Conservation (phyloP, 495 filamentous ascomycete species). For the Filosporella fistucella region DNA sequence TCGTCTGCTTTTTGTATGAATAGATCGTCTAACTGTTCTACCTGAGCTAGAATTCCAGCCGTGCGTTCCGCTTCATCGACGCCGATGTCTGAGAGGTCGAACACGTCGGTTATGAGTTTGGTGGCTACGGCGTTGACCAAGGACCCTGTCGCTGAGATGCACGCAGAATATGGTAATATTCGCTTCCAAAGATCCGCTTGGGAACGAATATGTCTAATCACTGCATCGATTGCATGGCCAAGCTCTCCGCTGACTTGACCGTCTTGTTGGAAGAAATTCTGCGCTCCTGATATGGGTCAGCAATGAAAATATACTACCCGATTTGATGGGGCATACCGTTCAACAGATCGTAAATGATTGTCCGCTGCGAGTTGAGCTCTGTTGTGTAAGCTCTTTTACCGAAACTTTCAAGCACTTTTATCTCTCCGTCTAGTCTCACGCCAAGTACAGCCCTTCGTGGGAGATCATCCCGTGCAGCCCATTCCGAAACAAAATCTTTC, state of each 20-base stretch:
- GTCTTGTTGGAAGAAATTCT: slow-evolving; percentile 45
- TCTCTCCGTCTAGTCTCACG: slow-evolving; percentile 62
- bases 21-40: slow-evolving; percentile 69
- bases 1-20: slow-evolving; percentile 52
- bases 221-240: slow-evolving; percentile 65
- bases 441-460: slow-evolving; percentile 41
- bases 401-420: slow-evolving; percentile 68
- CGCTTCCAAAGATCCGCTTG: slow-evolving; percentile 70
- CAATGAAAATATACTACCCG: neutral
- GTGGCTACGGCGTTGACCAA: slow-evolving; percentile 74
- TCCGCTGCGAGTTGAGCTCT: slow-evolving; percentile 83
- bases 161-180: slow-evolving; percentile 77
- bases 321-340: slow-evolving; percentile 57
- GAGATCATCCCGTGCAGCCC: slow-evolving; percentile 39
- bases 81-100: slow-evolving; percentile 81
- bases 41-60: slow-evolving; percentile 62
- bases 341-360: slow-evolving; percentile 77
- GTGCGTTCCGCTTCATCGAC: slow-evolving; percentile 82
- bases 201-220: slow-evolving; percentile 61
- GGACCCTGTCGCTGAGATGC: slow-evolving; percentile 80
- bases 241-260: slow-evolving; percentile 33
- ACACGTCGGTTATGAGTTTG: slow-evolving; percentile 79
- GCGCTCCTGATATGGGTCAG: slow-evolving; percentile 29
- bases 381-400: slow-evolving; percentile 79
- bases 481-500: slow-evolving; percentile 50